Evolutionary conservation across 176 grass and related monocot genomes (phyloP).

Genomic region (Aechmea fasciata): DNA sequence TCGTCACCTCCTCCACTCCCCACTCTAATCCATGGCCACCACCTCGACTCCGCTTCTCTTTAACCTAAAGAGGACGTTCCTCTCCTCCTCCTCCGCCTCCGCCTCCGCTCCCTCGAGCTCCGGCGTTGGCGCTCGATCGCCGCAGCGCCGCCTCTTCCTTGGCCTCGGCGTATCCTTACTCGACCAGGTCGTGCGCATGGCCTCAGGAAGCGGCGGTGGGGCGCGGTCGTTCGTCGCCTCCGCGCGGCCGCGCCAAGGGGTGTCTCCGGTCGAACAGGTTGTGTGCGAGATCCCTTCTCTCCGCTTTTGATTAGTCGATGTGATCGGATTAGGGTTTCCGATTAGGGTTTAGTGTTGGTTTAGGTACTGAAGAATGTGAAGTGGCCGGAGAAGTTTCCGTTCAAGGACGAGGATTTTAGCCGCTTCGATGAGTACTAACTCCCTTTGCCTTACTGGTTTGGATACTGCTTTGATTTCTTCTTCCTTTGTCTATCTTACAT

Average conservation of each 20-base stretch:
- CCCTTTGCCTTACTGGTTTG: conserved; percentile 18
- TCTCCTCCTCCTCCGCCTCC: conserved; percentile 12
- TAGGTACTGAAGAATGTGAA: conserved; percentile 86
- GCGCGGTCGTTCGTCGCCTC: conserved; percentile 55
- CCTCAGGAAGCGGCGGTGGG: conserved; percentile 31
- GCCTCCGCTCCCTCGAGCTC: neutral
- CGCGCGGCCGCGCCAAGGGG: conserved; percentile 48
- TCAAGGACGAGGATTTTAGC: conserved; percentile 89
- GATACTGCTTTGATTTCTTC: conserved; percentile 12
- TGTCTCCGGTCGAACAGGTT: conserved; percentile 87
- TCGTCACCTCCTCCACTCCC: neutral
- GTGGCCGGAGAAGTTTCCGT: conserved; percentile 87
- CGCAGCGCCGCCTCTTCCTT: conserved; percentile 61
- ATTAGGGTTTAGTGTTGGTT: neutral
- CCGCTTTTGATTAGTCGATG: neutral
- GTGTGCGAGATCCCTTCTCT: neutral
- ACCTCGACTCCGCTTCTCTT: conserved; percentile 28
- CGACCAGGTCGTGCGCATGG: conserved; percentile 51
- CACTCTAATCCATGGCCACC: conserved; percentile 34
- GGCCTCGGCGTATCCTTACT: conserved; percentile 46
- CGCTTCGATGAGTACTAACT: conserved; percentile 78
- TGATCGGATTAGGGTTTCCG: neutral
- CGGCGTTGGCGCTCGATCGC: conserved; percentile 9
- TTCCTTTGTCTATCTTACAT: neutral
- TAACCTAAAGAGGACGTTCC: conserved; percentile 22